phyloP scores from a whole-genome alignment of 2,329 filamentous ascomycete genomes.

The Sporothrix brasiliensis region DNA sequence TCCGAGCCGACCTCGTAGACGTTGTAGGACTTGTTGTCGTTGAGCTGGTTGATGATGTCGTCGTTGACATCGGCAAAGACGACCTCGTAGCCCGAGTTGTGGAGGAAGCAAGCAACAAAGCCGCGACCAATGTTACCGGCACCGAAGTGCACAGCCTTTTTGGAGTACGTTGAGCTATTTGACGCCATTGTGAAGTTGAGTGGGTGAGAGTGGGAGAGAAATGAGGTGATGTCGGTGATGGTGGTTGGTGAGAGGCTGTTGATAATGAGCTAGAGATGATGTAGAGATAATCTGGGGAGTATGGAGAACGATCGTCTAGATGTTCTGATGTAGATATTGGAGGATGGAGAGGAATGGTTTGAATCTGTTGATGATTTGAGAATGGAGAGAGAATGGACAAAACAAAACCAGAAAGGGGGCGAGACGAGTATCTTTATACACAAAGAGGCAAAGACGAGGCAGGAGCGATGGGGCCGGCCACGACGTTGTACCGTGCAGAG shows the following conservation, averaged over 20 bases:
- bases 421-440: constrained; percentile 28
- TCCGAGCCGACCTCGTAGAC: constrained; percentile 91
- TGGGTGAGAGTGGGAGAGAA: neutral
- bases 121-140: constrained; percentile 84
- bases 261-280: neutral
- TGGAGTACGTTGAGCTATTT: constrained; percentile 39
- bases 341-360: neutral
- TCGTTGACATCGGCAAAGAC: constrained; percentile 95
- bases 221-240: neutral
- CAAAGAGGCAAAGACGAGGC: neutral
- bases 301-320: constrained; percentile 19
- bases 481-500: neutral
- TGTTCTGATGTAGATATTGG: neutral
- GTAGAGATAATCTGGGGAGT: neutral
- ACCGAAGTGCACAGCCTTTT: constrained; percentile 82
- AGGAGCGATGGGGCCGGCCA: neutral
- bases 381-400: neutral
- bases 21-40: constrained; percentile 75
- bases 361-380: constrained; percentile 7
- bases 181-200: constrained; percentile 30
- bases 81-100: constrained; percentile 93
- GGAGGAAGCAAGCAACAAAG: constrained; percentile 88
- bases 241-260: neutral
- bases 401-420: neutral
- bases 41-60: constrained; percentile 75